A percentile compares a stretch with the other conserved stretches of the same genome.
Conservation (phyloP, 768 basidiomycete genomes). For the Lactifluus piperatus region DNA sequence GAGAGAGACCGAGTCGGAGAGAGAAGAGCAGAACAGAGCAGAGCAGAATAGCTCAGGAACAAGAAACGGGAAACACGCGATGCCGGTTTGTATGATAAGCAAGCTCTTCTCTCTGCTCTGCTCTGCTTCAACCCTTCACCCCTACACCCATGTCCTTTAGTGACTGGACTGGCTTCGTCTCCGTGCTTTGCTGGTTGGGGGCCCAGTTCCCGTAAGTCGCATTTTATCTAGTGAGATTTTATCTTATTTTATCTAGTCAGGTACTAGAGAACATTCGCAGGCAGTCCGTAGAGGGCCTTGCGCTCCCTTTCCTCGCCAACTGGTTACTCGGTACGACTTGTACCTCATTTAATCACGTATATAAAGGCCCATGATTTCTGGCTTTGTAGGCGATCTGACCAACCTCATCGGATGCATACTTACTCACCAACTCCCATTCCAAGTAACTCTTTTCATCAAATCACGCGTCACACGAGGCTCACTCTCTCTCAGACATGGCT, state of each 20-base stretch:
- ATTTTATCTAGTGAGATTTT: no score
- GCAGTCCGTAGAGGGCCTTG: conserved; percentile 82
- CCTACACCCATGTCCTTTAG: conserved; percentile 34
- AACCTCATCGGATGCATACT: conserved; percentile 89
- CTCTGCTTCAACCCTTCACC: conserved; percentile 10
- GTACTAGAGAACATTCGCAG: conserved; percentile 66
- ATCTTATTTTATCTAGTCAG: conserved; percentile 43
- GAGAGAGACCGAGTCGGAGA: not conserved
- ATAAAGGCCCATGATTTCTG: not conserved
- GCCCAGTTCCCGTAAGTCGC: conserved; percentile 80
- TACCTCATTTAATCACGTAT: not conserved
- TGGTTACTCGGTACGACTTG: conserved; percentile 73
- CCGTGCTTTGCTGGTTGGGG: conserved; percentile 73
- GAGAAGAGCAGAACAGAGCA: not conserved
- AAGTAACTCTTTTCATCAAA: conserved; percentile 39
- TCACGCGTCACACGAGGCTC: conserved; percentile 13
- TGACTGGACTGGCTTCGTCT: conserved; percentile 59
- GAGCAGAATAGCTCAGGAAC: not conserved
- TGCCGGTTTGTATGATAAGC: not conserved
- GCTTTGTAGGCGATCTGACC: conserved; percentile 68
- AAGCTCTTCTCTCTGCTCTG: not conserved
- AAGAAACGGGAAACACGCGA: not conserved
- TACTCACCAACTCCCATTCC: conserved; percentile 91
- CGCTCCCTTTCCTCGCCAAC: conserved; percentile 86
- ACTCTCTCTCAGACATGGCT: conserved; percentile 60